A percentile compares a stretch with the other conserved stretches of the same genome.
phyloP scores from a whole-genome alignment of 768 basidiomycete genomes.

The Leccinum disarticulatum region DNA sequence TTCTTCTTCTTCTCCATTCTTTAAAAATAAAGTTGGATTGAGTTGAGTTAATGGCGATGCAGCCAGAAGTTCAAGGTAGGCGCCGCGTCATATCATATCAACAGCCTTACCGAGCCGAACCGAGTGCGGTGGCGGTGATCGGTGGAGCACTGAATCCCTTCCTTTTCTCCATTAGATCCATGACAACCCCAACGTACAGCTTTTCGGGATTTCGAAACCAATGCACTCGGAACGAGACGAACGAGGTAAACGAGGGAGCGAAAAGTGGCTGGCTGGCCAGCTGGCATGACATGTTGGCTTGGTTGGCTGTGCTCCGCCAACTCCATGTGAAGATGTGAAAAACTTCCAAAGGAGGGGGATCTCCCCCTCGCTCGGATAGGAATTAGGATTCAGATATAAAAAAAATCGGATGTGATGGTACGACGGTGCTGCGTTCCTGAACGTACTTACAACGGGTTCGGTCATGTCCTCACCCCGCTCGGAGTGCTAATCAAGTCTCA shows the following conservation, averaged over 20 bases:
- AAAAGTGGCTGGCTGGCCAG: background rate
- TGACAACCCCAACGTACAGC: background rate
- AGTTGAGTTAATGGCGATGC: background rate
- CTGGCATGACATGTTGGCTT: background rate
- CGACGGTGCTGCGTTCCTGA: background rate
- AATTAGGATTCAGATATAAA: background rate
- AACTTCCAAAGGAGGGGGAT: background rate
- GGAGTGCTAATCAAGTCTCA: background rate
- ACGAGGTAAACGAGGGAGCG: background rate
- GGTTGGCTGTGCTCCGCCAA: background rate
- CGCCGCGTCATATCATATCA: background rate
- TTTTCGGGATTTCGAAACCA: background rate
- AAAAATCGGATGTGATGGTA: background rate
- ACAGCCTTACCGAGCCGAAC: background rate
- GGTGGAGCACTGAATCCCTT: background rate
- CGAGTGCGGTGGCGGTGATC: background rate
- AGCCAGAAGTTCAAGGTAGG: background rate
- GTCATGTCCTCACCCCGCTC: background rate
- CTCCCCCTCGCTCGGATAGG: background rate
- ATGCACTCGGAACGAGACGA: background rate
- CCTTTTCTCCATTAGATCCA: background rate
- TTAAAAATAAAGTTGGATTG: background rate
- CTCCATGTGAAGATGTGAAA: background rate
- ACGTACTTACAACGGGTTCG: background rate
- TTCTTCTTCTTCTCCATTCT: background rate